phyloP scores from a whole-genome alignment of 1,139 yeast genomes.

The Yamadazyma dushanensis region DNA sequence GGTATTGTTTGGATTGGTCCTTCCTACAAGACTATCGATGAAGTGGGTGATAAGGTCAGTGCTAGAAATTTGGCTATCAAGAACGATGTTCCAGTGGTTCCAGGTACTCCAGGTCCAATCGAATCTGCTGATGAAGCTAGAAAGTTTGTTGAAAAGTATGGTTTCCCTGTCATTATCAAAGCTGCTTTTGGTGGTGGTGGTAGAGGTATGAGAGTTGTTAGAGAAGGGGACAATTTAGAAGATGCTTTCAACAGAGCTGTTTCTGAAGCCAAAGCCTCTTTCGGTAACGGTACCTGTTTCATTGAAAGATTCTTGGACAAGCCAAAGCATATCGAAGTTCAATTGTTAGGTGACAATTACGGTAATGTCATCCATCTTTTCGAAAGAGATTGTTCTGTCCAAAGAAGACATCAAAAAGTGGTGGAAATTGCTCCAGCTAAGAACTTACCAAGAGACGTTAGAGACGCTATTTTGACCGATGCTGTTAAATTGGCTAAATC shows the following conservation, averaged over 20 bases:
- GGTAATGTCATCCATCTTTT: conserved; percentile 95
- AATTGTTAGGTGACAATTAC: conserved; percentile 86
- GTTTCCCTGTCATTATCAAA: conserved; percentile 95
- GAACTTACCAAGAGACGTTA: conserved; percentile 74
- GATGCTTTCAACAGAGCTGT: conserved; percentile 95
- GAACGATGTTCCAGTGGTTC: conserved; percentile 89
- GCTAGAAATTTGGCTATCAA: conserved; percentile 85
- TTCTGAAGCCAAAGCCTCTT: conserved; percentile 91
- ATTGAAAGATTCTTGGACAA: conserved; percentile 92
- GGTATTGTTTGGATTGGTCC: conserved; percentile 99
- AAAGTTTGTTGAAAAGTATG: conserved; percentile 76
- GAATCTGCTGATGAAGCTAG: conserved; percentile 75
- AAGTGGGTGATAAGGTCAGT: conserved; percentile 97
- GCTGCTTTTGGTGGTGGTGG: conserved; percentile 99
- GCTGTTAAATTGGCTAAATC: conserved; percentile 89
- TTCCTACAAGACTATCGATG: conserved; percentile 78
- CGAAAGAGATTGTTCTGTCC: conserved; percentile 99
- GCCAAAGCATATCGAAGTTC: conserved; percentile 98
- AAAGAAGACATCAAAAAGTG: conserved; percentile 98
- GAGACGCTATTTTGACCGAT: conserved; percentile 90
- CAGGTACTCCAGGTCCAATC: conserved; percentile 98
- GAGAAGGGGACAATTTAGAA: conserved; percentile 89
- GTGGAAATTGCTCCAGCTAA: conserved; percentile 99
- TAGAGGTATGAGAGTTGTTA: conserved; percentile 98
- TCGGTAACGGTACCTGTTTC: conserved; percentile 98